Evolutionary conservation across 1,284 basidiomycete species (phyloP).

Genomic region (Neonothopanus nambi): DNA sequence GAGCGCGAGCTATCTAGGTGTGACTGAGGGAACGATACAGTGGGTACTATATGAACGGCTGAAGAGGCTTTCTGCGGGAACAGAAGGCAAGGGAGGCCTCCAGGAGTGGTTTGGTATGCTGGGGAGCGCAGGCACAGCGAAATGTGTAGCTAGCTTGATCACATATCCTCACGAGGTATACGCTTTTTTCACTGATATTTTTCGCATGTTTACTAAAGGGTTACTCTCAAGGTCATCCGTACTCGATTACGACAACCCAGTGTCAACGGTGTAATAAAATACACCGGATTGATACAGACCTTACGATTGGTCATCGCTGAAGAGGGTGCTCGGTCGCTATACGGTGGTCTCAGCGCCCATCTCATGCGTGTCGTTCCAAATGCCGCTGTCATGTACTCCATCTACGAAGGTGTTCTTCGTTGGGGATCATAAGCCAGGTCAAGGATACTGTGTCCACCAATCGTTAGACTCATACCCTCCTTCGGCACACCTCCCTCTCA

Average conservation of each 20-base stretch:
- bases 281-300: conserved; percentile 87
- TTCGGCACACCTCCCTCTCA: too few species aligned
- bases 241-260: conserved; percentile 90
- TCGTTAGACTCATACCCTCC: too few species aligned
- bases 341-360: conserved; percentile 93
- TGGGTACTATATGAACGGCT: conserved; percentile 95
- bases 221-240: conserved; percentile 69
- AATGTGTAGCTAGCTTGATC: conserved; percentile 90
- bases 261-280: conserved; percentile 76
- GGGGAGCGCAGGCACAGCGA: conserved; percentile 90
- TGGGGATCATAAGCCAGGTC: conserved; percentile 44
- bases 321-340: conserved; percentile 85
- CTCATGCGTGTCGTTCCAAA: conserved; percentile 97
- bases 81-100: conserved; percentile 55
- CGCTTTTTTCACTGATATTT: conserved; percentile 31
- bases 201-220: conserved; percentile 1
- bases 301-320: conserved; percentile 85
- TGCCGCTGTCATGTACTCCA: conserved; percentile 94
- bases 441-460: too few species aligned
- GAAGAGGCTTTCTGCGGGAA: conserved; percentile 60
- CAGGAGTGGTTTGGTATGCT: conserved; percentile 81
- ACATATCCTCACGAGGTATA: conserved; percentile 96
- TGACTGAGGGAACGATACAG: conserved; percentile 96
- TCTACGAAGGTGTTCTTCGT: conserved; percentile 76
- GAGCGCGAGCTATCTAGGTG: conserved; percentile 93